Evolutionary conservation across 805 yeast species (phyloP), one percentile per base, ranked within the genome.

Genomic region (Starmera amethionina): DNA sequence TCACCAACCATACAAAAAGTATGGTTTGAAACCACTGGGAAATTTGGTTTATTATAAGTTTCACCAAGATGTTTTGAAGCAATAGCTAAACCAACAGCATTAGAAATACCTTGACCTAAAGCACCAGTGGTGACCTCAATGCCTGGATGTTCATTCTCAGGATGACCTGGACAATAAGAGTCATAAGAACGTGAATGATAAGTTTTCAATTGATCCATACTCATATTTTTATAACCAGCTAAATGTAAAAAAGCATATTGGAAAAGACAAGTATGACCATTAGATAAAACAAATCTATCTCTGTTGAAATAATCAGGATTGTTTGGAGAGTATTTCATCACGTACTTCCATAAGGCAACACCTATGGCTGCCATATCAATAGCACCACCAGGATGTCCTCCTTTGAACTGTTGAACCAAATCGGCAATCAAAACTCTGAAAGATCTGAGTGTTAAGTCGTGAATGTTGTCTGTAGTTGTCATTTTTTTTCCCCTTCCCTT

Each of bases 281-380:
- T 63, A 8, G 66, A 60, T 14, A 63, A 44, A 11, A 64, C 60
- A 45, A 63, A 63, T 39, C 68, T 47, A 42, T 64, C 68, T 31
- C 68, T 48, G 48, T 64, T 61, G 46, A 64, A 59, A 44, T 49
- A 63, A 9, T 48, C 42, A 15, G 65, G 62, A 37, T 61, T 45
- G 12, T 42, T 40, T 9, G 67, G 63, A 14, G 58, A 44, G 44
- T 47, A 63, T 35, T 45, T 46, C 53, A 63, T 36, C 12, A 52
- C 47, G 40, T 64, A 58, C 36, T 56, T 62, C 64, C 63, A 64
- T 13, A 64, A 44, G 7, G 64, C 59, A 34, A 57, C 41, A 27
- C 65, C 68, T 32, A 63, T 56, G 16, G 68, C 65, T 6, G 66
- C 65, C 67, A 64, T 62, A 10, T 63, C 69, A 59, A 63, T 59